phyloP scores from a whole-genome alignment of 768 basidiomycete genomes.

The Lepiota brunneoincarnata region DNA sequence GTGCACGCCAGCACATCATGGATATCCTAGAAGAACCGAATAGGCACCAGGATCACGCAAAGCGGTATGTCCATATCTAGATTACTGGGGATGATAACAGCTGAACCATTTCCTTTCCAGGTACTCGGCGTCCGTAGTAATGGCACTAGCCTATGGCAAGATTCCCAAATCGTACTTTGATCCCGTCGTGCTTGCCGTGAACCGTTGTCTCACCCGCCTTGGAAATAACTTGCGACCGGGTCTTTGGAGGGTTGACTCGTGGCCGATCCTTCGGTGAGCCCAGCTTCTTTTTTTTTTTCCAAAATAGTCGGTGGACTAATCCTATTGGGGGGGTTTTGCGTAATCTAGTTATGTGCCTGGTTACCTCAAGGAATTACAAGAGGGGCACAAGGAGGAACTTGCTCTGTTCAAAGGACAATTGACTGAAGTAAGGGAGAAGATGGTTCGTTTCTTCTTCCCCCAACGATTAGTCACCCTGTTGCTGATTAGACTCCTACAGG shows the following conservation, averaged over 20 bases:
- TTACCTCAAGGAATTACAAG: slow-evolving; percentile 53
- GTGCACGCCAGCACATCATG: slow-evolving; percentile 40
- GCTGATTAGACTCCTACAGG: slow-evolving; percentile 15
- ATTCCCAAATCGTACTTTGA: slow-evolving; percentile 39
- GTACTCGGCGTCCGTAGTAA: slow-evolving; percentile 49
- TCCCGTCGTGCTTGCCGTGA: slow-evolving; percentile 45
- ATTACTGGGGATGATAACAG: not conserved
- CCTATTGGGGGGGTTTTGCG: no score
- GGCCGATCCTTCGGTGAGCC: slow-evolving; percentile 38
- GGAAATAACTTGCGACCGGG: slow-evolving; percentile 43
- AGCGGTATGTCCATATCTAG: slow-evolving; percentile 28
- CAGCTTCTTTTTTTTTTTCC: not conserved
- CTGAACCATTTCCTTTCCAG: slow-evolving; percentile 19
- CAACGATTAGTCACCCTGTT: not conserved
- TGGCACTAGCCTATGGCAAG: slow-evolving; percentile 49
- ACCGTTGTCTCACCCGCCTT: slow-evolving; percentile 41
- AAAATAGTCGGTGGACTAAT: no score
- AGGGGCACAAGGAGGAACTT: slow-evolving; percentile 56
- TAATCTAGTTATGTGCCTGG: slow-evolving; percentile 50
- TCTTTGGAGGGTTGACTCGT: slow-evolving; percentile 45
- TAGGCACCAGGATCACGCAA: slow-evolving; percentile 54
- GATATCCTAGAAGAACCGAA: slow-evolving; percentile 41
- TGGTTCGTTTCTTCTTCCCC: slow-evolving; percentile 30
- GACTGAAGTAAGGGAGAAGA: slow-evolving; percentile 37
- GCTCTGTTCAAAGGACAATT: slow-evolving; percentile 54